Evolutionary conservation across 2,329 filamentous ascomycete genomes (phyloP).

Genomic region (Rutstroemia sp.): DNA sequence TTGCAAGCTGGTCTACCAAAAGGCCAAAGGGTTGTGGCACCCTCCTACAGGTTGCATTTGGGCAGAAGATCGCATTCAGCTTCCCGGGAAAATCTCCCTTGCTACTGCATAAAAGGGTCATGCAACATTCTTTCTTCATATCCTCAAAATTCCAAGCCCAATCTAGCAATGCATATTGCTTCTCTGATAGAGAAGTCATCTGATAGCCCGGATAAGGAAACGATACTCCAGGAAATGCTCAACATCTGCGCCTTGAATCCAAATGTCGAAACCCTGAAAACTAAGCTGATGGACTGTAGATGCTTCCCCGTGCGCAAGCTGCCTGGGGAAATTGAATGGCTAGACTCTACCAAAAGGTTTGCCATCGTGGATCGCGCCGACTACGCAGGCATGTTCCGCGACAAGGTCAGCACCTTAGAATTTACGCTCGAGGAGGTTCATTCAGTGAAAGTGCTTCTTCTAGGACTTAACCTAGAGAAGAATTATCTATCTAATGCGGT

Average conservation of each 20-base stretch:
- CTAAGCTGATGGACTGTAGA: neutral
- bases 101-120: neutral
- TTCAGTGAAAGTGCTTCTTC: neutral
- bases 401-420: neutral
- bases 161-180: neutral
- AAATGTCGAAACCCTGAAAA: neutral
- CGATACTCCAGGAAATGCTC: neutral
- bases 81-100: neutral
- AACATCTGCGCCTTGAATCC: neutral
- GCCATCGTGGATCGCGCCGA: constrained; percentile 1
- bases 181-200: neutral
- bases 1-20: neutral
- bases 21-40: neutral
- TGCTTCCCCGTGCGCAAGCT: neutral
- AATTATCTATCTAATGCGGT: neutral
- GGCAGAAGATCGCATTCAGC: neutral
- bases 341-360: neutral
- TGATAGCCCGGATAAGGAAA: neutral
- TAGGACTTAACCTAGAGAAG: neutral
- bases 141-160: neutral
- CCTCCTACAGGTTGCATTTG: neutral
- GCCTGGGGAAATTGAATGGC: neutral
- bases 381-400: neutral
- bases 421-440: constrained; percentile 1
- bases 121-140: neutral